phyloP scores from a whole-genome alignment of 1,139 yeast genomes.

The Magnusiomyces sp. region DNA sequence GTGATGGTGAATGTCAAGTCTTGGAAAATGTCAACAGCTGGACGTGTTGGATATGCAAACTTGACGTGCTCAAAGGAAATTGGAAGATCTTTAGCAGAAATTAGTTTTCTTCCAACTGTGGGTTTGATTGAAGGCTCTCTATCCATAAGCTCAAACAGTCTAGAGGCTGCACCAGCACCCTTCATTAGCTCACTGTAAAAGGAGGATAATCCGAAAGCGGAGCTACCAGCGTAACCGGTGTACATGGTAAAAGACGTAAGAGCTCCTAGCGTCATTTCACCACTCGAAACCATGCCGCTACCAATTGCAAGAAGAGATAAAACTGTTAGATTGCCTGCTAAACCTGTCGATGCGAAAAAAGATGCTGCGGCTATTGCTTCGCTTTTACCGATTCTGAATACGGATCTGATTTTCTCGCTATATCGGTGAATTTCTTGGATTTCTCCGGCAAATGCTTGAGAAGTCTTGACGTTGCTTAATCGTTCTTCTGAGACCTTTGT shows the following conservation, averaged over 20 bases:
- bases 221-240: constrained; percentile 84
- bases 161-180: constrained; percentile 93
- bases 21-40: constrained; percentile 59
- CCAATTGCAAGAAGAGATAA: constrained; percentile 73
- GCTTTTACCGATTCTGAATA: constrained; percentile 63
- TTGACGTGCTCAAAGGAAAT: constrained; percentile 58
- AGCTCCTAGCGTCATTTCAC: constrained; percentile 76
- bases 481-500: constrained; percentile 91
- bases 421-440: constrained; percentile 52
- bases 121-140: constrained; percentile 62
- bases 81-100: constrained; percentile 36
- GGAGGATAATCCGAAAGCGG: constrained; percentile 82
- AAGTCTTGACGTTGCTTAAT: constrained; percentile 73
- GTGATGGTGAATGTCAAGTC: constrained; percentile 57
- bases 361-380: constrained; percentile 64
- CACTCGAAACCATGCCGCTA: constrained; percentile 62
- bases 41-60: constrained; percentile 83
- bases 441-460: constrained; percentile 86
- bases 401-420: constrained; percentile 62
- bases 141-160: constrained; percentile 81
- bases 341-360: constrained; percentile 68
- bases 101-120: constrained; percentile 45
- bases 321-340: constrained; percentile 74
- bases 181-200: constrained; percentile 93
- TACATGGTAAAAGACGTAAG: constrained; percentile 88